These are phyloP conservation scores for Teratosphaeria viscida DNA, from an alignment of 2,329 filamentous ascomycete species.

Conservation along the genomic window DNA sequence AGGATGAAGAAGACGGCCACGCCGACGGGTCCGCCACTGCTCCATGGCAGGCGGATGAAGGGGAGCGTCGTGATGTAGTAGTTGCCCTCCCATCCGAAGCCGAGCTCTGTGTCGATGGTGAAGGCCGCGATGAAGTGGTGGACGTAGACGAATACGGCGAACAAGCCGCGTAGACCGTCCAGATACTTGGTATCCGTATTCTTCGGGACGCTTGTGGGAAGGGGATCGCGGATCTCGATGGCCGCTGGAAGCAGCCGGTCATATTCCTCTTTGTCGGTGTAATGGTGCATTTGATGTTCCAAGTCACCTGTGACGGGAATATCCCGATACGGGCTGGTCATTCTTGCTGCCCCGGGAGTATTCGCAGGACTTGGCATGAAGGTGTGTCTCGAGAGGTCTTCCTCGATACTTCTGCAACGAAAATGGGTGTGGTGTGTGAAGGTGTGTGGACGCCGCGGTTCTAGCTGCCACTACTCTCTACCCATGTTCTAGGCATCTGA, in stretches of 20 bases:
- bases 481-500: background rate
- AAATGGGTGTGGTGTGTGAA: background rate
- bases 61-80: constrained; percentile 37
- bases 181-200: background rate
- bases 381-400: background rate
- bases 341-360: background rate
- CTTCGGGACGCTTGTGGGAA: background rate
- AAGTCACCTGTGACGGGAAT: background rate
- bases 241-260: background rate
- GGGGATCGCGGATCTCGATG: background rate
- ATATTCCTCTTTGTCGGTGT: background rate
- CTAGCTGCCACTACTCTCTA: background rate
- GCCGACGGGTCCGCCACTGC: constrained; percentile 47
- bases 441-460: background rate
- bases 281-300: background rate
- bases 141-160: background rate
- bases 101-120: background rate
- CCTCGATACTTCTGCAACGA: background rate
- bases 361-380: background rate
- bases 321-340: background rate
- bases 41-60: constrained; percentile 47
- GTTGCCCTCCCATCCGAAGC: background rate
- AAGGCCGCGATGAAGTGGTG: background rate
- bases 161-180: background rate
- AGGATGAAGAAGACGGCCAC: constrained; percentile 43